Evolutionary conservation across 257 asterid species (phyloP).

Genomic region (Salvia miltiorrhiza): DNA sequence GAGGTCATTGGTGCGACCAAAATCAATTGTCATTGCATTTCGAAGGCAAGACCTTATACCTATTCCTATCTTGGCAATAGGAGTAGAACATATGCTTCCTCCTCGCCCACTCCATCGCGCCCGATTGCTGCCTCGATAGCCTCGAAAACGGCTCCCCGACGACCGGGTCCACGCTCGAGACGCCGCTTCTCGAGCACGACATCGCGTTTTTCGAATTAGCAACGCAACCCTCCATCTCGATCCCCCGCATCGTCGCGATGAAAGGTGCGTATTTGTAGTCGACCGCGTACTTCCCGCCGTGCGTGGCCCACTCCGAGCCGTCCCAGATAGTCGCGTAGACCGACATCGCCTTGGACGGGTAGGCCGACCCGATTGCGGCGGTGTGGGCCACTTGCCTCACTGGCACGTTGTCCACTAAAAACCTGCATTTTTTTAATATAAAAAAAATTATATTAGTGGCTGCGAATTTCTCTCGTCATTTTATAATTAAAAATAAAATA

Average conservation of each 20-base stretch:
- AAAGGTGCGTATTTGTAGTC: slow-evolving; percentile 67
- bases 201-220: slow-evolving; percentile 21
- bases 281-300: slow-evolving; percentile 79
- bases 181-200: slow-evolving; percentile 42
- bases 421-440: slow-evolving; percentile 39
- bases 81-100: slow-evolving; percentile 80
- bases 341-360: slow-evolving; percentile 84
- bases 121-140: slow-evolving; percentile 44
- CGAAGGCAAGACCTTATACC: slow-evolving; percentile 67
- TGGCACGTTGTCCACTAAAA: slow-evolving; percentile 75
- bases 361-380: slow-evolving; percentile 42
- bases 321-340: slow-evolving; percentile 69
- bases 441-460: not conserved
- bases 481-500: not conserved
- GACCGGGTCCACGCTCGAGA: slow-evolving; percentile 63
- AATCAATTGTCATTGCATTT: slow-evolving; percentile 52
- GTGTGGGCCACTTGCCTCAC: slow-evolving; percentile 59
- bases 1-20: too few relatives aligned
- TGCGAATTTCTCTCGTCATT: not conserved
- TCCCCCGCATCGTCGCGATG: slow-evolving; percentile 38
- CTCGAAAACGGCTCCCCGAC: slow-evolving; percentile 62
- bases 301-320: slow-evolving; percentile 89
- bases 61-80: slow-evolving; percentile 62
- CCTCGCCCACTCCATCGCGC: slow-evolving; percentile 70
- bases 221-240: slow-evolving; percentile 67